Percentiles rank a stretch among this genome's conserved stretches.
phyloP scores from a whole-genome alignment of 2,329 filamentous ascomycete genomes.

The Plectosphaerella plurivora region DNA sequence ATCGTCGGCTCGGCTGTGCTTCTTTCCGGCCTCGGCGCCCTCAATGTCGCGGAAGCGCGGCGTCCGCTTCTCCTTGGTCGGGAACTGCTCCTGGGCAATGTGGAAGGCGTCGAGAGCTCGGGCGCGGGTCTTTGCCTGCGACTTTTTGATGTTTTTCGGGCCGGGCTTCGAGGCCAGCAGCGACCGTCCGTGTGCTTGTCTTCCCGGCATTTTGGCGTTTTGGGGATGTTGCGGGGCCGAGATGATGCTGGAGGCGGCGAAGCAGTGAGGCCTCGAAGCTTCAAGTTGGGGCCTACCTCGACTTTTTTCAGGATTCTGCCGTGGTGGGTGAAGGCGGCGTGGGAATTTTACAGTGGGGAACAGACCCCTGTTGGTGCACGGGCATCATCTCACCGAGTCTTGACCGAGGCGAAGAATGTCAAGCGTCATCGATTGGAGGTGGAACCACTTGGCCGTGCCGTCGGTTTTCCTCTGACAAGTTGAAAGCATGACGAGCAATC shows the following conservation, averaged over 20 bases:
- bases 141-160: constrained; percentile 33
- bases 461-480: too few species aligned
- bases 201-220: constrained; percentile 44
- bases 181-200: constrained; percentile 53
- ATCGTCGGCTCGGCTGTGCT: constrained; percentile 13
- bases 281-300: neutral
- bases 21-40: constrained; percentile 23
- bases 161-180: constrained; percentile 34
- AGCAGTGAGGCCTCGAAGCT: too few species aligned
- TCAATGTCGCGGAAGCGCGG: constrained; percentile 49
- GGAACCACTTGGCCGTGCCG: too few species aligned
- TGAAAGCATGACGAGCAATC: too few species aligned
- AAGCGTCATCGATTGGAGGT: too few species aligned
- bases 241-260: too few species aligned
- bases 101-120: constrained; percentile 54
- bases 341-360: constrained; percentile 11
- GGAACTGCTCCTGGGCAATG: constrained; percentile 49
- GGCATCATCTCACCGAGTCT: constrained; percentile 11
- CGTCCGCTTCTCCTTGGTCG: constrained; percentile 40
- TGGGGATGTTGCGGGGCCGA: neutral
- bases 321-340: constrained; percentile 13
- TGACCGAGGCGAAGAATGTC: too few species aligned
- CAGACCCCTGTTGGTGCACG: neutral
- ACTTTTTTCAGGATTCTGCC: constrained; percentile 13
- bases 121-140: constrained; percentile 41